Evolutionary conservation across 2,329 filamentous ascomycete genomes (phyloP).

Genomic region (Sporothrix variecibatus): DNA sequence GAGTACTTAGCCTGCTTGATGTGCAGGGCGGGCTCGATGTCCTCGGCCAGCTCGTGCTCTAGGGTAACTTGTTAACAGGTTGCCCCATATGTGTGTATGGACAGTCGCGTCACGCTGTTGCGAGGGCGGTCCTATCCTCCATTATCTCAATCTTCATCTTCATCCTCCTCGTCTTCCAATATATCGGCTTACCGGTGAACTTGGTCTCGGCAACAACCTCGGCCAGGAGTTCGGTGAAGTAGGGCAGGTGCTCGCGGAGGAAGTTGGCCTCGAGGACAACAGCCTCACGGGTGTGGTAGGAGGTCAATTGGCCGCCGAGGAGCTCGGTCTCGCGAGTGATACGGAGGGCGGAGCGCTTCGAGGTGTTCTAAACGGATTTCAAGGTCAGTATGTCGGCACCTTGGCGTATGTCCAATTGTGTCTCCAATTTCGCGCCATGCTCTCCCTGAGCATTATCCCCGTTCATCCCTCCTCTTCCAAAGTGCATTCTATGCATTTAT

Average conservation of each 20-base stretch:
- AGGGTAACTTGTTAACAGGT: background rate
- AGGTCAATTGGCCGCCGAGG: slow-evolving; percentile 82
- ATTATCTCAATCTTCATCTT: background rate
- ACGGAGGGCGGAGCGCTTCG: slow-evolving; percentile 83
- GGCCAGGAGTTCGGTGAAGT: slow-evolving; percentile 93
- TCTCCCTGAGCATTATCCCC: background rate
- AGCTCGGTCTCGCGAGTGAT: slow-evolving; percentile 96
- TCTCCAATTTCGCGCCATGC: background rate
- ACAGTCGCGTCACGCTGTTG: background rate
- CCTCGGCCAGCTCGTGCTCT: slow-evolving; percentile 91
- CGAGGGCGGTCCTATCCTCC: background rate
- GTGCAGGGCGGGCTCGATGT: slow-evolving; percentile 76
- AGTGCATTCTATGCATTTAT: background rate
- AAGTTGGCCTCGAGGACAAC: slow-evolving; percentile 92
- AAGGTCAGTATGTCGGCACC: background rate
- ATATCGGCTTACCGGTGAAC: slow-evolving; percentile 66
- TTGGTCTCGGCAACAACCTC: slow-evolving; percentile 89
- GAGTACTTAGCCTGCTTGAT: slow-evolving; percentile 74
- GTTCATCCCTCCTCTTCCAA: background rate
- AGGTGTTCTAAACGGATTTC: slow-evolving; percentile 69
- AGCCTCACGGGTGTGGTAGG: slow-evolving; percentile 91
- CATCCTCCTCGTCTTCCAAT: background rate
- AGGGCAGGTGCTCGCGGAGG: slow-evolving; percentile 91
- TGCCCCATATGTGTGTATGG: background rate
- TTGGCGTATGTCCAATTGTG: background rate